Evolutionary conservation across 2,329 filamentous ascomycete genomes (phyloP), one percentile per base, ranked within the genome.

Genomic region (Grosmannia serpens): DNA sequence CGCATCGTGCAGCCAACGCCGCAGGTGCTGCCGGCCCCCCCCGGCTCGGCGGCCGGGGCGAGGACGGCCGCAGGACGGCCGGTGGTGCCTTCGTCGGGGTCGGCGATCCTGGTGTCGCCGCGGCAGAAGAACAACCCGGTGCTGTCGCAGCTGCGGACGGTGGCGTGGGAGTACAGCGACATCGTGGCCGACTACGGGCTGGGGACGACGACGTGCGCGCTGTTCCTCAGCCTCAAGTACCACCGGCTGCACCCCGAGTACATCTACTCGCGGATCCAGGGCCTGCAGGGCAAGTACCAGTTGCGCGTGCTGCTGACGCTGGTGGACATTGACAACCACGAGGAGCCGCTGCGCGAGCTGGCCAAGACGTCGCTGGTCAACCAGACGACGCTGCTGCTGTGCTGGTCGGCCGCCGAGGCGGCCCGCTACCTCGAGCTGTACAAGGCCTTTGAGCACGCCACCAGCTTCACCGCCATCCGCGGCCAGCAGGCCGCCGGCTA

Each of bases 171-270:
- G 72, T 97, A 96, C 71, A 91, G 89, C 62, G 92, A 97, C 67
- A 96, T 96, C n/a, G 86, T 88, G 1, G 89, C 92, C 35, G 94
- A 99, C 73, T 99, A 95, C 70, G 87, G 92, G 10, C 77, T 97
- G 27, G 92, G 94, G 0, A 70, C 82, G 49, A 95, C 91, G 0
- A 95, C 91, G 8, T 96, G 92, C 67, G 91, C 89, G 0, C 79
- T 99, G 6, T 99, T 97, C 69, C 77, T 99, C 49, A 79, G 89
- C 53, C 81, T 99, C 58, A 99, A 97, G 72, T 99, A 99, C 72
- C 94, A 99, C 72, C 89, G 92, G 31, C 80, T 99, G 56, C 94
- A 99, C 69, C 94, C 94, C 1, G 94, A 99, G 73, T 99, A 99
- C 75, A 90, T 99, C 67, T 97, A 97, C 75, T 91, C 87, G 27